phyloP scores from a whole-genome alignment of 306 rosid genomes.

The Arachis stenosperma region DNA sequence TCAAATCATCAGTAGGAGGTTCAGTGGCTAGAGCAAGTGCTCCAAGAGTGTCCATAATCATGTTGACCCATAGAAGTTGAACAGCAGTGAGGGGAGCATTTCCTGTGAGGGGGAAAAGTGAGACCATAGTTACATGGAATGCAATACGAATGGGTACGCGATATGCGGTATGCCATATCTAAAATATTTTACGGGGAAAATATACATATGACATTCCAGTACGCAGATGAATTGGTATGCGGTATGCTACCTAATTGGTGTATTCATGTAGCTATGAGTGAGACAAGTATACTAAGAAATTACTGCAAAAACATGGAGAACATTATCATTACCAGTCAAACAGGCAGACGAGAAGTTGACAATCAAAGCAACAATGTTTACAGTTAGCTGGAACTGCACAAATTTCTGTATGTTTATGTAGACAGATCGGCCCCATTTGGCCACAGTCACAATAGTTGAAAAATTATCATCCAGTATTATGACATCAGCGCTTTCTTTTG shows the following conservation, averaged over 20 bases:
- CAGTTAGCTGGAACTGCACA: constrained; percentile 98
- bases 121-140: not conserved
- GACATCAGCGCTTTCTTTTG: constrained; percentile 98
- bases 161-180: no score
- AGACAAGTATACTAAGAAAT: not conserved
- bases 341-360: constrained; percentile 98
- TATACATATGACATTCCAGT: no score
- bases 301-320: constrained; percentile 9
- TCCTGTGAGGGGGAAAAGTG: constrained; percentile 52
- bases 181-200: no score
- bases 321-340: constrained; percentile 71
- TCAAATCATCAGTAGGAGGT: constrained; percentile 84
- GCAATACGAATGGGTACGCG: no score
- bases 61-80: constrained; percentile 99
- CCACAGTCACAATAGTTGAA: constrained; percentile 94
- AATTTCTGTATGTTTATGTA: constrained; percentile 95
- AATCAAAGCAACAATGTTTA: constrained; percentile 89
- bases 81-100: constrained; percentile 97
- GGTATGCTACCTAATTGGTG: no score
- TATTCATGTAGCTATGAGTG: no score
- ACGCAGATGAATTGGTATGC: no score
- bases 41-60: constrained; percentile 99
- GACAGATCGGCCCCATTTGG: constrained; percentile 99
- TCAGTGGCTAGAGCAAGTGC: constrained; percentile 98
- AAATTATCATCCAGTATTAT: constrained; percentile 94